Base-by-base conservation (phyloP, 352 stramenopile species). In the Ophiocytium majus region DNA sequence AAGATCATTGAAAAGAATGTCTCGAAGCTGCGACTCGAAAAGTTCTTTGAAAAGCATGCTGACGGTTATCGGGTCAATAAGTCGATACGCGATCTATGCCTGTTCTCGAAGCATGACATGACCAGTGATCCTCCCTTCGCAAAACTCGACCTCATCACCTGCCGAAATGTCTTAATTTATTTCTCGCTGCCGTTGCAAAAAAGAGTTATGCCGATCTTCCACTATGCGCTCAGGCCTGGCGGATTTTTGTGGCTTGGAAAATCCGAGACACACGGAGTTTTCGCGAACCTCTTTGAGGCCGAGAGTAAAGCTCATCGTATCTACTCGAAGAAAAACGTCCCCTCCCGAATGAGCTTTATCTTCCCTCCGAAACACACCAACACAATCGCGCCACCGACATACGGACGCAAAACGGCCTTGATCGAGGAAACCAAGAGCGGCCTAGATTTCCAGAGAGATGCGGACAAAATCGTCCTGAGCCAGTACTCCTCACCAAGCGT, bases 111-210 rank as follows among this genome's bases (percentile, higher is more conserved):
- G 57, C 57, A 71, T 28, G 57, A 71, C 28, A 23, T 71, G 19
- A 23, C 28, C 57, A 71, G 28, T 23, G 57, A 71, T 28, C 28
- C 57, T 28, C 57, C 57, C 19, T 71, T 71, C 28, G 23, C 57
- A 23, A 23, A 28, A 28, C 57, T 71, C 57, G 57, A 71, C 57
- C 57, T 71, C 19, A 71, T 71, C 57, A 23, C 57, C 19, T 71
- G 57, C 57, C 57, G 57, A 23, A 71, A 71, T 28, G 57, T 71
- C 57, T 23, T 71, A 28, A 71, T 71, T 28, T 71, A 71, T 71
- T 28, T 71, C 19, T 23, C 23, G 19, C 57, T 23, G 57, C 19
- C 23, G 57, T 23, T 28, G 57, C 57, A 71, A 71, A 71, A 23
- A 23, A 23, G 57, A 71, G 57, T 71, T 28, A 23, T 23, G 23